A percentile compares a stretch with the other conserved stretches of the same genome.
Conservation (phyloP, 106 monocot genomes). For the Dioscorea alata region DNA sequence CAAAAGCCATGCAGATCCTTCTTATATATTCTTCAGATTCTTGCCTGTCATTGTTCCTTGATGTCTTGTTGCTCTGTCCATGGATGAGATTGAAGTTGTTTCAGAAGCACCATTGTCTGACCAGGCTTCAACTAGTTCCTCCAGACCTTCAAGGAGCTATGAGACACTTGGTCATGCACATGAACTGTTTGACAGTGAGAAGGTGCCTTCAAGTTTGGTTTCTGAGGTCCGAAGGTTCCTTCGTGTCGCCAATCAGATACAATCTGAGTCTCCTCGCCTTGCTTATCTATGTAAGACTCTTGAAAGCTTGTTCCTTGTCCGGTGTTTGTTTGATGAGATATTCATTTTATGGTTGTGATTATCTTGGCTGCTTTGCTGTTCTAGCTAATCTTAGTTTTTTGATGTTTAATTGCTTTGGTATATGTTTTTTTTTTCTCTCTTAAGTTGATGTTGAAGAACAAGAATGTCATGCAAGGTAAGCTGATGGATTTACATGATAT, state of each 20-base stretch:
- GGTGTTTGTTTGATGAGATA: neutral
- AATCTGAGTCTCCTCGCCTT: conserved; percentile 56
- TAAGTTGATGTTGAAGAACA: neutral
- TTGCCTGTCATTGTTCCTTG: no score
- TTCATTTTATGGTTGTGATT: neutral
- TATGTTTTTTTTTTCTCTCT: neutral
- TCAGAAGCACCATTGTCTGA: neutral
- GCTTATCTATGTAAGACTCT: conserved; percentile 60
- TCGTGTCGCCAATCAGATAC: conserved; percentile 72
- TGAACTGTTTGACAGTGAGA: conserved; percentile 78
- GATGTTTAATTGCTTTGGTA: neutral
- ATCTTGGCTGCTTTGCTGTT: neutral
- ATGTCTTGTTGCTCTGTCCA: no score
- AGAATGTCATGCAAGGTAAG: no score
- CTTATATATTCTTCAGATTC: no score
- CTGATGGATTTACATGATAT: no score
- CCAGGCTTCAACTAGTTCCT: neutral
- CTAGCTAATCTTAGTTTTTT: neutral
- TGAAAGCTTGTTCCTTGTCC: neutral
- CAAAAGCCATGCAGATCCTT: no score
- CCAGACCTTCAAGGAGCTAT: neutral
- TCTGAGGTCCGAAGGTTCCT: conserved; percentile 56
- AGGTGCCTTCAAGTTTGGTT: conserved; percentile 44
- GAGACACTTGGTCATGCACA: conserved; percentile 5
- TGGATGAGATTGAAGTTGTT: neutral